phyloP scores from a whole-genome alignment of 208 protist species.

The Wallacemonas sp. region DNA sequence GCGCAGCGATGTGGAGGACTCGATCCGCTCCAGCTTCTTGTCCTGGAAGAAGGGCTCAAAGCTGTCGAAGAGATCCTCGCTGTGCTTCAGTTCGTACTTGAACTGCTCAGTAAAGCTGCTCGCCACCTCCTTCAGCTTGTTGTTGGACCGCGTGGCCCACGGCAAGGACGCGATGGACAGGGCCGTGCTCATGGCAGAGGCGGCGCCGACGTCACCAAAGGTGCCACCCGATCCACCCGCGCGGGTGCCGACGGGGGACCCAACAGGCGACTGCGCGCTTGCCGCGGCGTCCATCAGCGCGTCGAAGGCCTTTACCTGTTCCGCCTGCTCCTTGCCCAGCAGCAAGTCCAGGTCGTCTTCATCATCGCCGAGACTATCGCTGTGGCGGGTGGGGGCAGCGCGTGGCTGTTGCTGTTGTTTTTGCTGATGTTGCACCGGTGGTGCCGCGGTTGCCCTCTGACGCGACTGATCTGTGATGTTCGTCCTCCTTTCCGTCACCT shows the following conservation, averaged over 20 bases:
- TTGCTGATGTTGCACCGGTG: too few species aligned
- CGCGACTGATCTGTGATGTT: too few species aligned
- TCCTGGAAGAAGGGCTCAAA: constrained; percentile 84
- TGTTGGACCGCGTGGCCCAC: constrained; percentile 51
- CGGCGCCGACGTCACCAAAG: not conserved
- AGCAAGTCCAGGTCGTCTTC: constrained; percentile 83
- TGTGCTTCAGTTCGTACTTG: constrained; percentile 54
- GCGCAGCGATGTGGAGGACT: constrained; percentile 14
- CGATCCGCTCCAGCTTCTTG: constrained; percentile 45
- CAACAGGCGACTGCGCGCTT: too few species aligned
- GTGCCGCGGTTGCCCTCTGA: too few species aligned
- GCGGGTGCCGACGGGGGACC: not conserved
- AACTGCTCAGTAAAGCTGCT: constrained; percentile 71
- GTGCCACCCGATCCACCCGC: not conserved
- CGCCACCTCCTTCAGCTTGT: constrained; percentile 28
- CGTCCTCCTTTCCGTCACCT: too few species aligned
- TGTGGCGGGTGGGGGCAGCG: not conserved
- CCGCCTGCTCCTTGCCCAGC: constrained; percentile 58
- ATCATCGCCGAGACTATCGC: constrained; percentile 28
- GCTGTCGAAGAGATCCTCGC: constrained; percentile 35
- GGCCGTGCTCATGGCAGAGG: constrained; percentile 5
- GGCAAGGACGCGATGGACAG: constrained; percentile 40
- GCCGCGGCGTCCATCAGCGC: constrained; percentile 17
- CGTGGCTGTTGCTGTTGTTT: not conserved
- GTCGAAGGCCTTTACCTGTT: constrained; percentile 33